Evolutionary conservation across 805 yeast species (phyloP).

Genomic region (Blastobotrys peoriensis): DNA sequence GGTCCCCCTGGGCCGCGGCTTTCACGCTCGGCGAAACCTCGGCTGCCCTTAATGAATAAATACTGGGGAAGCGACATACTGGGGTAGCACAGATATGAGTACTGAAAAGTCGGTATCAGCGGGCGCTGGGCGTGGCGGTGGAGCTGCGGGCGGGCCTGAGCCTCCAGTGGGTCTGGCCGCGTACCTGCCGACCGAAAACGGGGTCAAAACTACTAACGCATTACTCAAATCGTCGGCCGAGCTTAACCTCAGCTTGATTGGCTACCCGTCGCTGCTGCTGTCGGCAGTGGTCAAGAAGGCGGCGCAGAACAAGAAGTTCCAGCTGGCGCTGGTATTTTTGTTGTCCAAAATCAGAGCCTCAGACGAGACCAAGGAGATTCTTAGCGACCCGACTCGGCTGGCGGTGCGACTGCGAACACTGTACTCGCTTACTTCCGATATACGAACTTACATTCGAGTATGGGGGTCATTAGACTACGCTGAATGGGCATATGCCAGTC

Average conservation of each 20-base stretch:
- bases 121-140: no score
- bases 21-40: no score
- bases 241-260: slow-evolving; percentile 23
- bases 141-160: no score
- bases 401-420: slow-evolving; percentile 14
- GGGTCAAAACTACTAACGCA: slow-evolving; percentile 6
- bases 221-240: slow-evolving; percentile 15
- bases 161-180: no score
- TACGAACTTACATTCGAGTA: slow-evolving; percentile 34
- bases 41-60: no score
- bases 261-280: slow-evolving; percentile 24
- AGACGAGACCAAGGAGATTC: neutral
- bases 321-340: slow-evolving; percentile 9
- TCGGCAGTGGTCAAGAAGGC: slow-evolving; percentile 14
- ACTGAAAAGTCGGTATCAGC: no score
- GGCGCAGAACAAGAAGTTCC: slow-evolving; percentile 2
- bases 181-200: no score
- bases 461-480: slow-evolving; percentile 32
- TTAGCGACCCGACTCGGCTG: slow-evolving; percentile 4
- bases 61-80: no score
- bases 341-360: slow-evolving; percentile 19
- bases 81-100: no score
- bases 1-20: no score
- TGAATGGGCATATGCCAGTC: slow-evolving; percentile 32
- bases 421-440: slow-evolving; percentile 27